Percentiles rank a stretch among this genome's conserved stretches.
Conservation (phyloP, 2,329 filamentous ascomycete genomes). For the Aspergillus viridinutans region DNA sequence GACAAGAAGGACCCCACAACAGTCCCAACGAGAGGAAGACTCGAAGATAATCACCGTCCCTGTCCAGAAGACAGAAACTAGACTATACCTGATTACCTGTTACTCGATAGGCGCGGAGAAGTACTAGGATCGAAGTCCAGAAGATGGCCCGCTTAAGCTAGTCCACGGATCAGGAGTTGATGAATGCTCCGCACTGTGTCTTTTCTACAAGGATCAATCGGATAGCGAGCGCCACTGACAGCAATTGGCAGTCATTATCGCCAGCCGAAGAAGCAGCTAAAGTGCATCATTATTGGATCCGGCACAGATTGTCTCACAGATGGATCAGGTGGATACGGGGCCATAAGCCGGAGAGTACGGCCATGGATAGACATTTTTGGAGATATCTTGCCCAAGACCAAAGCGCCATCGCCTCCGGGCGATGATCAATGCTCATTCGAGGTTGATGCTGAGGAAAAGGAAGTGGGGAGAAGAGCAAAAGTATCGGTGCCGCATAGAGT, state of each 20-base stretch:
- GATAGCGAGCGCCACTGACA: neutral
- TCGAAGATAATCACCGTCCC: constrained; percentile 9
- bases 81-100: constrained; percentile 2
- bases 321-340: neutral
- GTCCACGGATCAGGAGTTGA: neutral
- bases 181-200: constrained; percentile 7
- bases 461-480: constrained; percentile 1
- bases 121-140: neutral
- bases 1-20: constrained; percentile 9
- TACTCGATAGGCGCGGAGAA: constrained; percentile 5
- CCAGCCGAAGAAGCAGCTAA: neutral
- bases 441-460: neutral
- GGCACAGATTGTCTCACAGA: neutral
- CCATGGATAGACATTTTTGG: neutral
- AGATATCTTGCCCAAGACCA: neutral
- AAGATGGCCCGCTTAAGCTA: neutral
- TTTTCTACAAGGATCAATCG: constrained; percentile 8
- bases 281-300: neutral
- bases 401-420: neutral
- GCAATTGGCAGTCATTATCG: constrained; percentile 10
- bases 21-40: constrained; percentile 9
- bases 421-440: neutral
- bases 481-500: neutral
- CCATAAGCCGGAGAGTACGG: neutral
- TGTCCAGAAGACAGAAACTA: constrained; percentile 4